Base-by-base conservation (phyloP, 257 asterid genomes). In the Ophiorrhiza pumila region DNA sequence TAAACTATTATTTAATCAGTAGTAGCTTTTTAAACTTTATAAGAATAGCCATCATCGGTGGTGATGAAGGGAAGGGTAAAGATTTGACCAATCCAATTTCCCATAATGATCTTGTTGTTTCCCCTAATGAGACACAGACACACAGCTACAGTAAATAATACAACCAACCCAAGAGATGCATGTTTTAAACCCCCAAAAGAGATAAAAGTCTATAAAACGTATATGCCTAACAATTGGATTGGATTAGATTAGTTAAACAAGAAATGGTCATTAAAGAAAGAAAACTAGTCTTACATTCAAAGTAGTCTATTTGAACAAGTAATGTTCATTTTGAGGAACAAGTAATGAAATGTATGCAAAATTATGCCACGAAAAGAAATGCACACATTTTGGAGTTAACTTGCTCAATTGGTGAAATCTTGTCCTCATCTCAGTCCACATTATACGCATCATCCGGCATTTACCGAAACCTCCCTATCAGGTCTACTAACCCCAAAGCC, bases 101-200 rank as follows among this genome's bases (percentile, higher is more conserved):
- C 93, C 63, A 88, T 77, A 79, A 80, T 81, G 93, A 92, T 85
- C 83, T 87, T 79, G 78, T 72, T 90, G 97, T 85, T 92, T 85
- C 96, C 96, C 65, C 52, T 71, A 69, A 71, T 65, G 91, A 76
- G 86, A 83, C 97, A 87, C 73, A 55, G 73, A 71, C 49, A 53
- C 35, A 29, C 20, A 63, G 0, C 35, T 8, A 41, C 53, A 27
- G 60, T 63, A 47, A 2, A 56, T n/a, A 23, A 14, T 34, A 42
- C 12, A 47, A 65, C 12, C 29, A 49, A 25, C 3, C 60, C 29
- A 71, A 23, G 13, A 14, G 43, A 43, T 25, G 39, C 29, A 57
- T 31, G 20, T 55, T n/a, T 63, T 70, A 62, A 32, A 12, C 43
- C 50, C 5, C 58, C 46, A 52, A 55, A 31, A 39, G 39, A 50